Base-by-base conservation (phyloP, 176 grass and related monocot species). In the Oryza punctata region DNA sequence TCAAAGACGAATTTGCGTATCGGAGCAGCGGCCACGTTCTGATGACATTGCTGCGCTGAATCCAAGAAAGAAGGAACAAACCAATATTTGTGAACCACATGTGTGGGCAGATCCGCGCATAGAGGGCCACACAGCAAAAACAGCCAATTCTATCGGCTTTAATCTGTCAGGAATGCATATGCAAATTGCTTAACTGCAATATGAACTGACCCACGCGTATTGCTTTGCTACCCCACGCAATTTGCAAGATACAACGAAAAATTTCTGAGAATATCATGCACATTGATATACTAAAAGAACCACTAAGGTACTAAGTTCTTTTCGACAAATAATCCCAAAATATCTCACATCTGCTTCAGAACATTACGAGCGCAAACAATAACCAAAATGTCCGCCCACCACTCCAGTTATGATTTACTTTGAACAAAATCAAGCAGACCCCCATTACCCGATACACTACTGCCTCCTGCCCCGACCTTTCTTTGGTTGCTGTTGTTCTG, bases 391-490 rank as follows among this genome's bases (percentile, higher is more conserved):
- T 79, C 32, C 61, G 75, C 75, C 67, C 41, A 40, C 63, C 28
- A 72, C 60, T 29, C 32, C 32, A 43, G 66, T 9, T 65, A 50
- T 26, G 28, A 49, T 23, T 50, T 3, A 41, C 33, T 72, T 59
- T 5, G 33, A 77, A 65, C 13, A 24, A 69, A 69, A 82, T 33
- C 21, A 50, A 13, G 30, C 26, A 11, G 15, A 74, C 19, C n/a
- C n/a, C n/a, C n/a, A n/a, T n/a, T n/a, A n/a, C n/a, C 6, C 25
- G 24, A 32, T 33, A 27, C 66, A 27, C 67, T 87, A 99, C 66
- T 99, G 96, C 61, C 93, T 96, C 70, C 96, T 94, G 21, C 89
- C 93, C 67, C 93, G 88, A n/a, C 93, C 93, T 90, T 96, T 99
- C 85, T 99, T 99, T 3, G 89, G 72, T 25, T 90, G 85, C 68